Conservation (phyloP, 257 asterid species). For the Osmanthus fragrans region DNA sequence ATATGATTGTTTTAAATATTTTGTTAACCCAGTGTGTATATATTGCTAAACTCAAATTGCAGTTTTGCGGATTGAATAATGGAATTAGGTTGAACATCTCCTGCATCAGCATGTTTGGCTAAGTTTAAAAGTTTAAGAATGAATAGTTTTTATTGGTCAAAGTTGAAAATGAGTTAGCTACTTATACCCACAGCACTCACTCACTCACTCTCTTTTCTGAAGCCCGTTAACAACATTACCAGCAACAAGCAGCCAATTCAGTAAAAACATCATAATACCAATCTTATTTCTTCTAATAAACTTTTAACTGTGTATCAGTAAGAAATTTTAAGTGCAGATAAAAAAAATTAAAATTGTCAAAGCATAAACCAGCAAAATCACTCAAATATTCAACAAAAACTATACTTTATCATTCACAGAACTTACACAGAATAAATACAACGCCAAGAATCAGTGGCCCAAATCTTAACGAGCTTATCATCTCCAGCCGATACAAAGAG, state of each 20-base stretch:
- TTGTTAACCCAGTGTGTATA: neutral
- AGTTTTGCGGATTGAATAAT: neutral
- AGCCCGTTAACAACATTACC: too few relatives aligned
- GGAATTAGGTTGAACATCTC: neutral
- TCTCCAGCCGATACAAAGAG: conserved; percentile 89
- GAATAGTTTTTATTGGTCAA: neutral
- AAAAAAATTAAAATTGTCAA: too few relatives aligned
- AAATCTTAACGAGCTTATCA: conserved; percentile 84
- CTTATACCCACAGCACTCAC: too few relatives aligned
- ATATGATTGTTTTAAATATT: too few relatives aligned
- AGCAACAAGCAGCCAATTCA: conserved; percentile 4
- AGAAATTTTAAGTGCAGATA: too few relatives aligned
- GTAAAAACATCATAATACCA: neutral
- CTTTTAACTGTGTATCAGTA: neutral
- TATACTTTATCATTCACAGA: neutral
- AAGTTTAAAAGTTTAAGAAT: too few relatives aligned
- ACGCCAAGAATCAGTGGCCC: conserved; percentile 76
- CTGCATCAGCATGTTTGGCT: neutral
- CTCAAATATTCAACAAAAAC: neutral
- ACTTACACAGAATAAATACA: conserved; percentile 79
- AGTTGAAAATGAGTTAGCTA: neutral
- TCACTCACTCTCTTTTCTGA: too few relatives aligned
- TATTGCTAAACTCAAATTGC: neutral
- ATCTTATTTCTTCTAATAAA: neutral
- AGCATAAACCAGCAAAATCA: too few relatives aligned